Base-by-base conservation (phyloP, 495 filamentous ascomycete species). In the Evansstolkia leycettana region DNA sequence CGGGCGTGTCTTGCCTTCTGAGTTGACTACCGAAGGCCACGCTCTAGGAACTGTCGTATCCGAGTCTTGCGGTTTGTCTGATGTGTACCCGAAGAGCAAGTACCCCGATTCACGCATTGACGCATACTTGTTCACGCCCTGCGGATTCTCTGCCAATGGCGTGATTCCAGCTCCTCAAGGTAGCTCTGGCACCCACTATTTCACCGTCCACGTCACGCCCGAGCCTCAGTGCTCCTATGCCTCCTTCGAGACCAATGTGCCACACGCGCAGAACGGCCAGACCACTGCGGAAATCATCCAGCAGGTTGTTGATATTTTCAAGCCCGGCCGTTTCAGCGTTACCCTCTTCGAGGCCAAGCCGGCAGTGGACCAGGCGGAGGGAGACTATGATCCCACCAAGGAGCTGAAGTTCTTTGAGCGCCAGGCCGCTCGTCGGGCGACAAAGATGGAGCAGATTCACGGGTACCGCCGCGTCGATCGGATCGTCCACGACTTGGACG, bases 211-310 rank as follows among this genome's bases (percentile, higher is more conserved):
- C 55, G 92, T 99, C 40, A 99, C 92, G 0, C 92, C 92, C 1
- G 92, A 99, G 67, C 82, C 90, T 20, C 76, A 92, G 50, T 99
- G 89, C 69, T 94, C 86, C n/a, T 99, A 94, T 50, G 92, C 92
- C 11, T 94, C 87, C 3, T 99, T 99, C 51, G 92, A 99, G 69
- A 95, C 92, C 44, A 96, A 99, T 45, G 92, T 99, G 5, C 90
- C 92, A n/a, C 77, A 84, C 36, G 75, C 76, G 15, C 84, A 92
- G 59, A 80, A 73, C 33, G 89, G 89, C 9, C 85, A 88, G 46
- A 77, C 85, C 50, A 94, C 89, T 15, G 77, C 76, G 17, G 88
- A 92, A 19, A 75, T 96, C 41, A 78, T 99, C 42, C 75, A 94
- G 58, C 87, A 94, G 38, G 92, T 96, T 14, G 86, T 95, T 36